These are phyloP conservation scores for Pelargonium cotyledonis DNA, from an alignment of 441 rosid species.

Conservation along the genomic window DNA sequence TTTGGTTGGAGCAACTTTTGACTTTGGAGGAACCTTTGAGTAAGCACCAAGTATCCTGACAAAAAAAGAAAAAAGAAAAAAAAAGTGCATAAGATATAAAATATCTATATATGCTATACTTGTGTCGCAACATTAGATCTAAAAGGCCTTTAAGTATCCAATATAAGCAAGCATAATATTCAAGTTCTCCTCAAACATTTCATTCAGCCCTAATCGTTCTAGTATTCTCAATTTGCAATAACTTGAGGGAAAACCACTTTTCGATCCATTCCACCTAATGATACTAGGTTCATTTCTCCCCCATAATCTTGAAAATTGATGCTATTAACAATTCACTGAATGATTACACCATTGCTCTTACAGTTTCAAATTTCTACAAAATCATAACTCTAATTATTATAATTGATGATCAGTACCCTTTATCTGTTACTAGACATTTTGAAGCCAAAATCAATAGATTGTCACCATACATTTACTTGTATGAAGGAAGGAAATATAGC, in stretches of 20 bases:
- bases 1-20: slow-evolving; percentile 40
- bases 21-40: slow-evolving; percentile 55
- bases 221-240: not conserved
- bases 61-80: not conserved
- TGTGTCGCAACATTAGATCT: too few relatives aligned
- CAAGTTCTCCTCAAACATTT: too few relatives aligned
- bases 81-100: too few relatives aligned
- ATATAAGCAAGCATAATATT: too few relatives aligned
- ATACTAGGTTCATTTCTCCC: not conserved
- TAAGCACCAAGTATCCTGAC: slow-evolving; percentile 58
- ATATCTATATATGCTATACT: too few relatives aligned
- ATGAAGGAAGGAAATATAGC: not conserved
- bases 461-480: not conserved
- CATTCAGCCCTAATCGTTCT: not conserved
- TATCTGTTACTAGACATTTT: not conserved
- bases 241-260: too few relatives aligned
- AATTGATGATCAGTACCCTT: not conserved
- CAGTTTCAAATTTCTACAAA: not conserved
- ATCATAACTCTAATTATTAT: not conserved
- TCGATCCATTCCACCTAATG: not conserved
- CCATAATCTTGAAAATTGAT: not conserved
- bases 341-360: not conserved
- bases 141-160: too few relatives aligned
- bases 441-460: not conserved
- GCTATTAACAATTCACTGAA: not conserved